Evolutionary conservation across 2,329 filamentous ascomycete genomes (phyloP), one percentile per base, ranked within the genome.

Genomic region (Phoma herbarum): DNA sequence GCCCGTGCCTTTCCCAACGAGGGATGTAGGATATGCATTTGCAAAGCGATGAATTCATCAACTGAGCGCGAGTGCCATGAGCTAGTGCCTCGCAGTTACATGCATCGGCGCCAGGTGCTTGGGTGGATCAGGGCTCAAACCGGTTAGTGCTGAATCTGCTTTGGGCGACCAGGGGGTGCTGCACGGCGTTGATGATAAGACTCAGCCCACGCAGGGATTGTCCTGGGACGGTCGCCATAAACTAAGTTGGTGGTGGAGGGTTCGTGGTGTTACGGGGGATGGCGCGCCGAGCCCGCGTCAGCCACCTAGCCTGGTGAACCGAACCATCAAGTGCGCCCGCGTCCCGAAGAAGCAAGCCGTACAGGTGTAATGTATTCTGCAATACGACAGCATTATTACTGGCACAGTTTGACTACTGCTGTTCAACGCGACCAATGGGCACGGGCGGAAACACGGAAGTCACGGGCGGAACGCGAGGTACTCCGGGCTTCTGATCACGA

Each of bases 31-130:
- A 70, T 73, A 71, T 72, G 70, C 72, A 70, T 67, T 62, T 68
- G 68, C 67, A 65, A 66, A 68, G 69, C 70, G 63, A 73, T 70
- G 70, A 72, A 73, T 69, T 70, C 72, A 71, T 74, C 70, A 69
- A 72, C 64, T 68, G 61, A 64, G 63, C 61, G 55, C 61, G 64
- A 73, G 66, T 61, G 68, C 59, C 52, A 69, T 69, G 67, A 61
- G 63, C 71, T 72, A 75, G 69, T 69, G 69, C 69, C 62, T 70
- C 69, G 66, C 67, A 69, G 69, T 71, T 59, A 54, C 56, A 59
- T 59, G 56, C 56, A 50, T 52, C 46, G 28, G 51, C 46, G 41
- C 56, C 56, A 59, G 56, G 31, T 47, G 45, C 59, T 50, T 64
- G 73, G 73, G 73, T 73, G 71, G 71, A 62, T 67, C 65, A 59